Percentiles rank a stretch among this genome's conserved stretches.
Conservation (phyloP, 2,329 filamentous ascomycete genomes). For the Clathrospora elynae region DNA sequence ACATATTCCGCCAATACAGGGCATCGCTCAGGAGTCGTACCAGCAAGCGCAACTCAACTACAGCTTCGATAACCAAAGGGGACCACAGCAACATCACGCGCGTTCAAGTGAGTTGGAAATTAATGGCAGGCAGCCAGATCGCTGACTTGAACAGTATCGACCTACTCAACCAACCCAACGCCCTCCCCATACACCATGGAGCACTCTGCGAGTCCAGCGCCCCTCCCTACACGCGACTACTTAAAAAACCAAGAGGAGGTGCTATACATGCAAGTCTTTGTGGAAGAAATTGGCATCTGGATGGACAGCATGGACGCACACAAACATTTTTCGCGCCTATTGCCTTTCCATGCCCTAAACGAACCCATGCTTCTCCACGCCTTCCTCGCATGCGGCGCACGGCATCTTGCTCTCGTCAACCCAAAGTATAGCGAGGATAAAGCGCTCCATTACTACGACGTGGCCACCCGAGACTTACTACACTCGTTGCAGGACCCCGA, state of each 20-base stretch:
- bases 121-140: not conserved
- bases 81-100: slow-evolving; percentile 27
- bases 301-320: slow-evolving; percentile 89
- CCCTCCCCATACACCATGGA: slow-evolving; percentile 33
- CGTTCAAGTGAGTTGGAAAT: slow-evolving; percentile 27
- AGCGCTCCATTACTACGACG: slow-evolving; percentile 82
- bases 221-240: slow-evolving; percentile 59
- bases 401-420: slow-evolving; percentile 75
- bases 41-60: slow-evolving; percentile 51
- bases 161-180: slow-evolving; percentile 33
- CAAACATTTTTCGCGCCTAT: slow-evolving; percentile 81
- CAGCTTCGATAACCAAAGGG: slow-evolving; percentile 46
- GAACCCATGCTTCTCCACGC: slow-evolving; percentile 90
- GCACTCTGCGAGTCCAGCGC: slow-evolving; percentile 29
- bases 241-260: slow-evolving; percentile 78
- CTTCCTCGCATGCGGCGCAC: slow-evolving; percentile 84
- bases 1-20: slow-evolving; percentile 58
- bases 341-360: slow-evolving; percentile 81
- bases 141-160: slow-evolving; percentile 27
- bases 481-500: slow-evolving; percentile 81
- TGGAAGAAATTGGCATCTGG: slow-evolving; percentile 88
- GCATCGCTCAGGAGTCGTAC: slow-evolving; percentile 55
- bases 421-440: slow-evolving; percentile 74
- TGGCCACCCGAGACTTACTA: slow-evolving; percentile 77
- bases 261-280: slow-evolving; percentile 88